phyloP scores from a whole-genome alignment of 768 basidiomycete species.

The Hypsizygus marmoreus region DNA sequence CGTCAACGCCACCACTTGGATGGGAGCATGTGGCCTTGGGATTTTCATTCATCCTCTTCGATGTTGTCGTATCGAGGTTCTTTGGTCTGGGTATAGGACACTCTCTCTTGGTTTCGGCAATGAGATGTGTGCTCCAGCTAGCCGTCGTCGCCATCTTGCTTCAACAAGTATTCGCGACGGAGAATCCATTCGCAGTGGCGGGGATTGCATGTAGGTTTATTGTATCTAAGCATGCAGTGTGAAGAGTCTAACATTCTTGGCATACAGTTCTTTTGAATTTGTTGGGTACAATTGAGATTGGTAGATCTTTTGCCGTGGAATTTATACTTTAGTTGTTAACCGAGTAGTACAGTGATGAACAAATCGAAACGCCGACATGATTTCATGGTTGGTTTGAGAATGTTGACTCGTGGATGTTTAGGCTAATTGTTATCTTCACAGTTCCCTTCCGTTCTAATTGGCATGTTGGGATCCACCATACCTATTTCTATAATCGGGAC shows the following conservation, averaged over 20 bases:
- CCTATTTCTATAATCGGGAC: constrained; percentile 79
- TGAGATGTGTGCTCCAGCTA: constrained; percentile 78
- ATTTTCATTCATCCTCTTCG: constrained; percentile 73
- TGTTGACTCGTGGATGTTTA: neutral
- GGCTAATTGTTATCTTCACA: too few relatives aligned
- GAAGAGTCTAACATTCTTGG: neutral
- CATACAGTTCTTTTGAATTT: constrained; percentile 65
- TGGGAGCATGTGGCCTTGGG: constrained; percentile 81
- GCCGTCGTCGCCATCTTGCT: constrained; percentile 68
- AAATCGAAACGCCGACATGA: constrained; percentile 73
- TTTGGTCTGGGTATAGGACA: constrained; percentile 69
- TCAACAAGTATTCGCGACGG: constrained; percentile 71
- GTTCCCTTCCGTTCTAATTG: constrained; percentile 68
- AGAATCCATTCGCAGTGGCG: constrained; percentile 72
- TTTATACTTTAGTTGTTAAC: neutral
- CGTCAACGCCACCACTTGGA: constrained; percentile 38
- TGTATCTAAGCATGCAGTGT: neutral
- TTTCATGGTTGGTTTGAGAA: constrained; percentile 58
- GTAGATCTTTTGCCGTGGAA: constrained; percentile 29
- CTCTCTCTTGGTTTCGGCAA: constrained; percentile 65
- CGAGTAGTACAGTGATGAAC: constrained; percentile 61
- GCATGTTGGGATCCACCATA: constrained; percentile 75
- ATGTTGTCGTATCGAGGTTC: constrained; percentile 62
- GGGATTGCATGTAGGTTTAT: constrained; percentile 64
- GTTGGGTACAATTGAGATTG: constrained; percentile 77